A percentile compares a stretch with the other conserved stretches of the same genome.
Conservation (phyloP, 176 grass and related monocot species). For the Oryza brachyantha region DNA sequence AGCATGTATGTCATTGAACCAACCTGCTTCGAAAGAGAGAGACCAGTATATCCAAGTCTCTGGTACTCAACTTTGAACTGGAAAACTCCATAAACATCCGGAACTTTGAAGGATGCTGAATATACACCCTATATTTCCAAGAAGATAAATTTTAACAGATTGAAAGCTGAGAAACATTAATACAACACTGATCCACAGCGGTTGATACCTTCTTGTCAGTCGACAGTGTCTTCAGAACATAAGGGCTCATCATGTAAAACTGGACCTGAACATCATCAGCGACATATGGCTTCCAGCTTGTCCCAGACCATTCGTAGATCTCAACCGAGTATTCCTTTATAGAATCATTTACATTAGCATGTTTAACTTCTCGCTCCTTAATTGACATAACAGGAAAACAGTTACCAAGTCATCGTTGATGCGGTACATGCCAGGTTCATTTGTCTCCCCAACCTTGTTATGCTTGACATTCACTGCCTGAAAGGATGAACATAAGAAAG, state of each 20-base stretch:
- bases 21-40: conserved; percentile 94
- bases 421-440: conserved; percentile 88
- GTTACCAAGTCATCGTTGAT: conserved; percentile 99
- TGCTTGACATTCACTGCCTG: conserved; percentile 85
- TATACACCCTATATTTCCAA: conserved; percentile 61
- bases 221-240: conserved; percentile 84
- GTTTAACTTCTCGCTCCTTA: conserved; percentile 14
- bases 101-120: conserved; percentile 91
- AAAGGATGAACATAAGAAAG: neutral
- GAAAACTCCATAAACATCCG: conserved; percentile 99
- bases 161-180: conserved; percentile 21
- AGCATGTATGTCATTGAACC: conserved; percentile 13
- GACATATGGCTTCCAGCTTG: conserved; percentile 93
- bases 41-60: conserved; percentile 85
- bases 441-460: conserved; percentile 79
- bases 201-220: conserved; percentile 58
- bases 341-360: conserved; percentile 31
- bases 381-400: conserved; percentile 23
- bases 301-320: conserved; percentile 98
- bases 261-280: conserved; percentile 99
- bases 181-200: neutral
- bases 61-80: conserved; percentile 97
- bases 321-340: conserved; percentile 93
- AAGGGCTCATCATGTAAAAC: conserved; percentile 99
- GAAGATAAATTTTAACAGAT: conserved; percentile 30